These are phyloP conservation scores for Bipolaris gigantea DNA, from an alignment of 2,329 filamentous ascomycete genomes.

Conservation along the genomic window DNA sequence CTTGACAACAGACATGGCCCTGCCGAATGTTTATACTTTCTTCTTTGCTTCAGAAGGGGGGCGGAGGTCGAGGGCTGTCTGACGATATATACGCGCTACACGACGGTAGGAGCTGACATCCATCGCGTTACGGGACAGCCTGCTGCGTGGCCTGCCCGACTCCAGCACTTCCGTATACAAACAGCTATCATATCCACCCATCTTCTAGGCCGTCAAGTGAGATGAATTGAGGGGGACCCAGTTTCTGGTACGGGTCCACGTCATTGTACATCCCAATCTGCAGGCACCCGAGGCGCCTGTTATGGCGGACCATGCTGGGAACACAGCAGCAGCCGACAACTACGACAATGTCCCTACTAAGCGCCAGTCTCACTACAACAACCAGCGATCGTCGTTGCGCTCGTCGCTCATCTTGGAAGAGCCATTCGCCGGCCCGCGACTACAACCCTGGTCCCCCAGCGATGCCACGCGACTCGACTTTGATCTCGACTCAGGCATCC, in stretches of 20 bases:
- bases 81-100: neutral
- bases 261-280: slow-evolving; percentile 15
- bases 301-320: slow-evolving; percentile 23
- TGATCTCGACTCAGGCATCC: slow-evolving; percentile 14
- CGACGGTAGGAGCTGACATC: neutral
- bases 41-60: slow-evolving; percentile 2
- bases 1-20: neutral
- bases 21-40: slow-evolving; percentile 1
- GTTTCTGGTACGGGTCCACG: slow-evolving; percentile 2
- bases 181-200: neutral
- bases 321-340: neutral
- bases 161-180: neutral
- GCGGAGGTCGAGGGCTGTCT: neutral
- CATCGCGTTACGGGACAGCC: neutral
- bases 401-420: slow-evolving; percentile 17
- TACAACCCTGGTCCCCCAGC: slow-evolving; percentile 18
- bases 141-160: neutral
- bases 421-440: slow-evolving; percentile 17
- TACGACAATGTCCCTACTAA: slow-evolving; percentile 23
- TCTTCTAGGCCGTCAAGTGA: neutral
- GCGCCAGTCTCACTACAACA: slow-evolving; percentile 39
- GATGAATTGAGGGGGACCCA: neutral
- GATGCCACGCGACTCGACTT: slow-evolving; percentile 19
- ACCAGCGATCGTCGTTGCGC: slow-evolving; percentile 40
- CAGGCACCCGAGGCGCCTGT: slow-evolving; percentile 2